These are phyloP conservation scores for Carpinus fangiana DNA, from an alignment of 306 rosid genomes.

Conservation along the genomic window DNA sequence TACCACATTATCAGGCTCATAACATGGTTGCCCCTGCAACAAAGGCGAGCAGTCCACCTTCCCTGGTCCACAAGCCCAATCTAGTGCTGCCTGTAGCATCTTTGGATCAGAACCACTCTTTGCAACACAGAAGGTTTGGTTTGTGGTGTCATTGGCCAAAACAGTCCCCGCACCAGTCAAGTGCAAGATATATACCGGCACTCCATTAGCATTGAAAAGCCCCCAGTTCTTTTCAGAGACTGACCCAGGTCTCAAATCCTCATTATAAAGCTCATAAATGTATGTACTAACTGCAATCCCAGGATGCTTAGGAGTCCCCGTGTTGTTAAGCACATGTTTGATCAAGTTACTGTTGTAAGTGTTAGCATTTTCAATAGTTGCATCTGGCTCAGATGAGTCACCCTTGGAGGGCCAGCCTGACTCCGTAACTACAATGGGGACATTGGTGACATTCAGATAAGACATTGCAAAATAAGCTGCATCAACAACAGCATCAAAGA, in stretches of 20 bases:
- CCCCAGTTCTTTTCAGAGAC: slow-evolving; percentile 92
- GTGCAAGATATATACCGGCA: slow-evolving; percentile 78
- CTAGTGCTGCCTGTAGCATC: slow-evolving; percentile 91
- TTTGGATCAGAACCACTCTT: slow-evolving; percentile 64
- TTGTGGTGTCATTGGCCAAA: slow-evolving; percentile 83
- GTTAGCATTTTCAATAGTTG: slow-evolving; percentile 78
- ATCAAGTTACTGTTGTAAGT: slow-evolving; percentile 94
- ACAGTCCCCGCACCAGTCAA: slow-evolving; percentile 78
- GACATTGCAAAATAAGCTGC: slow-evolving; percentile 93
- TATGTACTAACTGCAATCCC: slow-evolving; percentile 85
- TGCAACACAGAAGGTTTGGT: slow-evolving; percentile 90
- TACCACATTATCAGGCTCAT: slow-evolving; percentile 74
- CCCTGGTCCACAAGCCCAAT: slow-evolving; percentile 99
- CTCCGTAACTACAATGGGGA: slow-evolving; percentile 80
- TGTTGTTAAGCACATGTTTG: slow-evolving; percentile 77
- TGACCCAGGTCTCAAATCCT: slow-evolving; percentile 78
- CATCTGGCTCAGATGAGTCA: slow-evolving; percentile 71
- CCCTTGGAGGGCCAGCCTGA: slow-evolving; percentile 98
- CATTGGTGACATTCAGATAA: slow-evolving; percentile 71
- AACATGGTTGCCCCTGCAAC: slow-evolving; percentile 82
- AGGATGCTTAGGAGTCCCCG: slow-evolving; percentile 95
- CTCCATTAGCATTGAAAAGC: slow-evolving; percentile 65
- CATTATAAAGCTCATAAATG: slow-evolving; percentile 90
- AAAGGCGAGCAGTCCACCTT: slow-evolving; percentile 85
- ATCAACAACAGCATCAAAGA: slow-evolving; percentile 89